Conservation (phyloP, 164 flowering plant genomes). For the Protea cynaroides region DNA sequence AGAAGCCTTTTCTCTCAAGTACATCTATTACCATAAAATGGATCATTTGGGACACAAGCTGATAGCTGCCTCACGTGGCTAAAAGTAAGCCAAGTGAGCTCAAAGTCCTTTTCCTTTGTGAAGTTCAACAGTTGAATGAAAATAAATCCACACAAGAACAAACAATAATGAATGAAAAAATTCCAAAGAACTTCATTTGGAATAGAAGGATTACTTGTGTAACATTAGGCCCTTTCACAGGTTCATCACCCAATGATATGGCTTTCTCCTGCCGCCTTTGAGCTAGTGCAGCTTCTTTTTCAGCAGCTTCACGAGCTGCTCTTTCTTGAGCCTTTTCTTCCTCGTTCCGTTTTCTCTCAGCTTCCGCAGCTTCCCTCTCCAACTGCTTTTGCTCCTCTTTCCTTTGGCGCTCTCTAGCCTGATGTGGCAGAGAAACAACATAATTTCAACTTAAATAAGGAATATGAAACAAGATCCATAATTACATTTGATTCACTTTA, state of each 20-base stretch:
- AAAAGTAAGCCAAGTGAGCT: no score
- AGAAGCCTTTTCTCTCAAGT: no score
- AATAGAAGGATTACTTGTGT: conserved; percentile 53
- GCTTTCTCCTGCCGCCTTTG: conserved; percentile 82
- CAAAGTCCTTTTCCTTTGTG: no score
- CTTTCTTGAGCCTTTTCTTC: conserved; percentile 89
- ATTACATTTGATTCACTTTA: not conserved
- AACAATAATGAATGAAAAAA: not conserved
- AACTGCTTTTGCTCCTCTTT: conserved; percentile 84
- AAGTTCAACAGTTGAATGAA: no score
- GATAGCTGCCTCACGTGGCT: no score
- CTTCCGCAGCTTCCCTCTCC: conserved; percentile 94
- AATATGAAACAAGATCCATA: not conserved
- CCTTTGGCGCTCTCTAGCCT: conserved; percentile 92
- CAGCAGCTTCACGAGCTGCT: conserved; percentile 84
- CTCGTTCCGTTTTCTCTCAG: conserved; percentile 81
- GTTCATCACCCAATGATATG: conserved; percentile 75
- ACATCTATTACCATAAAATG: no score
- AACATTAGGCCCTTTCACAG: conserved; percentile 88
- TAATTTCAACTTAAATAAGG: not conserved
- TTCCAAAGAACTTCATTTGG: not conserved
- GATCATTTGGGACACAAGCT: no score
- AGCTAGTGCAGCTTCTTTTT: conserved; percentile 76
- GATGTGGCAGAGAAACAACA: conserved; percentile 5
- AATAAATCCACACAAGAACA: no score